phyloP scores from a whole-genome alignment of 805 yeast species.

The Teunomyces barrocoloradensis region DNA sequence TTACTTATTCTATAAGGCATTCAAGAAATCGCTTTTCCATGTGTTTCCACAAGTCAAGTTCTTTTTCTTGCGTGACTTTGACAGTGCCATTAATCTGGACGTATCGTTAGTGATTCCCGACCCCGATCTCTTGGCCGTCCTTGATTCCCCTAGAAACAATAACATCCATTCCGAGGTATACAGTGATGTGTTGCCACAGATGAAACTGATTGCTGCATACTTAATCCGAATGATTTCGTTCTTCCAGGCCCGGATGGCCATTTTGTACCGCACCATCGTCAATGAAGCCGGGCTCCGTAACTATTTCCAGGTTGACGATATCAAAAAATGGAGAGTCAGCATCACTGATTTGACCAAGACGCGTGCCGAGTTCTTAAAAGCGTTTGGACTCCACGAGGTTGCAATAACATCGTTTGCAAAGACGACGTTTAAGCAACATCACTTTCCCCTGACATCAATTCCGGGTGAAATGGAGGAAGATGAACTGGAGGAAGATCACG shows the following conservation, averaged over 20 bases:
- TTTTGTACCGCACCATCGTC: slow-evolving; percentile 29
- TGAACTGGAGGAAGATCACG: background rate
- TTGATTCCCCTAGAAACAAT: background rate
- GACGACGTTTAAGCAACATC: slow-evolving; percentile 6
- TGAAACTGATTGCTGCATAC: slow-evolving; percentile 26
- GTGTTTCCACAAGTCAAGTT: slow-evolving; percentile 40
- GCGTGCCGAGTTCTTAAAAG: slow-evolving; percentile 20
- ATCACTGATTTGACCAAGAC: slow-evolving; percentile 23
- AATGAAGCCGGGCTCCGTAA: slow-evolving; percentile 16
- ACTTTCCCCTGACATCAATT: slow-evolving; percentile 8
- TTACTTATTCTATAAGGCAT: slow-evolving; percentile 30
- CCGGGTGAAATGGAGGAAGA: background rate
- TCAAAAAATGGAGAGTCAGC: slow-evolving; percentile 26
- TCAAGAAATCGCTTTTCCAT: slow-evolving; percentile 33
- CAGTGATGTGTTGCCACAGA: slow-evolving; percentile 9
- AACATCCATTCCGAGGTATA: slow-evolving; percentile 15
- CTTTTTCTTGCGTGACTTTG: slow-evolving; percentile 39
- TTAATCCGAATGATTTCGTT: slow-evolving; percentile 30
- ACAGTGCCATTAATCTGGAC: slow-evolving; percentile 39
- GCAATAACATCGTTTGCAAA: slow-evolving; percentile 15
- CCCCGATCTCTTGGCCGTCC: slow-evolving; percentile 9
- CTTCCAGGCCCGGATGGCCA: slow-evolving; percentile 24
- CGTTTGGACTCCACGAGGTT: slow-evolving; percentile 22
- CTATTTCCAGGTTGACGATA: slow-evolving; percentile 16
- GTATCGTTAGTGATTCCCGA: slow-evolving; percentile 25